A percentile compares a stretch with the other conserved stretches of the same genome.
Evolutionary conservation across 257 asterid genomes (phyloP).

Genomic region (Capsicum rhomboideum): DNA sequence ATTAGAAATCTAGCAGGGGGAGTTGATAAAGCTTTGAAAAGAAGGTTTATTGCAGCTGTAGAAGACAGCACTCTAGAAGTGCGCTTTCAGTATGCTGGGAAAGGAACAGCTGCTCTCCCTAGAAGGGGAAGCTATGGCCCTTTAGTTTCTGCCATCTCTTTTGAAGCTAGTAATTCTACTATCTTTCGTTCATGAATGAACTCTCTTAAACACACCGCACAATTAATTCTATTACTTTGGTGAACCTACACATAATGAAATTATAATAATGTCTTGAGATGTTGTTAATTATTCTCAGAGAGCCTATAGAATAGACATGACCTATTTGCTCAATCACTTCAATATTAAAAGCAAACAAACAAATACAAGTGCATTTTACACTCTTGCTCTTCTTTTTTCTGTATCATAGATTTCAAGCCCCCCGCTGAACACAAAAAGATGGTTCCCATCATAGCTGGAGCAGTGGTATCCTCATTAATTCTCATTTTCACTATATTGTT

Average conservation of each 20-base stretch:
- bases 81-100: slow-evolving; percentile 25
- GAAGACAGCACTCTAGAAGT: slow-evolving; percentile 11
- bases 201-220: not conserved
- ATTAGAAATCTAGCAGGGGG: slow-evolving; percentile 15
- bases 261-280: not conserved
- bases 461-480: not conserved
- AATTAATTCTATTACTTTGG: too few relatives aligned
- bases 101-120: slow-evolving; percentile 18
- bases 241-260: not conserved
- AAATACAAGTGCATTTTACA: not conserved
- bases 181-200: not conserved
- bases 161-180: slow-evolving; percentile 6
- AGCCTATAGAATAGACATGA: not conserved
- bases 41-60: not conserved
- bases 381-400: not conserved
- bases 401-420: not conserved
- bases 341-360: not conserved
- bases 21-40: not conserved
- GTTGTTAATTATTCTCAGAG: not conserved
- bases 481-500: not conserved
- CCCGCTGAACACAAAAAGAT: not conserved
- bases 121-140: slow-evolving; percentile 15
- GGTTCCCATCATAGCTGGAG: not conserved
- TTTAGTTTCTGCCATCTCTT: slow-evolving; percentile 27
- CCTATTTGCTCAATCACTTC: not conserved